Conservation (phyloP, 495 filamentous ascomycete species). For the Halenospora varia region DNA sequence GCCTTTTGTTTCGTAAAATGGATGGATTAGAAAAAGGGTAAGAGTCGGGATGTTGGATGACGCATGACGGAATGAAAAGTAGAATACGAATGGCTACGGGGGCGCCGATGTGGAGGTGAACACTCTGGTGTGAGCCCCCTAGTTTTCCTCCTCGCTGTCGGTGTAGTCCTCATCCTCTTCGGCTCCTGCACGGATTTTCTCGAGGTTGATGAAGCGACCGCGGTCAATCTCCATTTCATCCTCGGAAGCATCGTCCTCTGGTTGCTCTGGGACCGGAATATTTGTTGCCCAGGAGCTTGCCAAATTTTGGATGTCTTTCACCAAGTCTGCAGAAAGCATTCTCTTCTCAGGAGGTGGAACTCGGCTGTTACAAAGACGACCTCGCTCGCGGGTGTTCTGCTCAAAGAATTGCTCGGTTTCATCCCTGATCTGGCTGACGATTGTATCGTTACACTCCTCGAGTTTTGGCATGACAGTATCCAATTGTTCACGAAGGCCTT, state of each 20-base stretch:
- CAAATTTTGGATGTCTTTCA: not conserved
- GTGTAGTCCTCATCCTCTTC: constrained; percentile 4
- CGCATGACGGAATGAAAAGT: no score
- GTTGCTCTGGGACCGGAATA: not conserved
- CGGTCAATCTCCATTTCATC: not conserved
- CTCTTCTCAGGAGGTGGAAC: not conserved
- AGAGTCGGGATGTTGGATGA: no score
- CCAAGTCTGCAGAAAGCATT: not conserved
- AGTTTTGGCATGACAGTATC: not conserved
- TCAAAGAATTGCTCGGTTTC: constrained; percentile 7
- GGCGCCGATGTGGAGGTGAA: no score
- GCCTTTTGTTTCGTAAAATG: no score
- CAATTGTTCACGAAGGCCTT: not conserved
- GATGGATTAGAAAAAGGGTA: no score
- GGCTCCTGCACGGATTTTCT: not conserved
- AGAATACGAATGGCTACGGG: no score
- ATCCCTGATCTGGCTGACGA: not conserved
- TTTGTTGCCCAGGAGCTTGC: not conserved
- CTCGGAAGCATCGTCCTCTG: not conserved
- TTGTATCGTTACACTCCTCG: not conserved
- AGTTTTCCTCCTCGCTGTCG: not conserved
- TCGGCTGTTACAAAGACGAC: not conserved
- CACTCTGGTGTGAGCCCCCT: no score
- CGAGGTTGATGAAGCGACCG: not conserved
- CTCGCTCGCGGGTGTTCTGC: not conserved